phyloP scores from a whole-genome alignment of 1,139 yeast genomes.

The Suhomyces yuchorum region DNA sequence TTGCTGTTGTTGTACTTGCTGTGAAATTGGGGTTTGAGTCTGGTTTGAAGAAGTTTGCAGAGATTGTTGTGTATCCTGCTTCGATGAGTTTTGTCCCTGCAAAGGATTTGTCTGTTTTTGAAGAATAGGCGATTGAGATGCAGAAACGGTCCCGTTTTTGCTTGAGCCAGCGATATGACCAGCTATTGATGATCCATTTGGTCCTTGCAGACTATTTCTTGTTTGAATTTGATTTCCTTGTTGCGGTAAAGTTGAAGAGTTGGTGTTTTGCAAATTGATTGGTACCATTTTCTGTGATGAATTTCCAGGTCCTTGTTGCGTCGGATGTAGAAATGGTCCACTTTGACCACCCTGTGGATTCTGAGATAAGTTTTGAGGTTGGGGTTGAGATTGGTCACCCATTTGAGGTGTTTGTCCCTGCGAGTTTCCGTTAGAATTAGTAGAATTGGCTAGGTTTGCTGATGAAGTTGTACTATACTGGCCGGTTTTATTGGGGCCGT shows the following conservation, averaged over 20 bases:
- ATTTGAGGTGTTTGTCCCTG: conserved; percentile 35
- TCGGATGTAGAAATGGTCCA: conserved; percentile 14
- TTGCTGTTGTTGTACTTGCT: conserved; percentile 21
- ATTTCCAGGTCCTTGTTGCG: conserved; percentile 13
- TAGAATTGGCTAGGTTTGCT: conserved; percentile 19
- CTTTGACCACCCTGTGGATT: conserved; percentile 9
- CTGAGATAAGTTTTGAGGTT: conserved; percentile 4
- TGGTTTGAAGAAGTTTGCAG: conserved; percentile 4
- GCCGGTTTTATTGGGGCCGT: conserved; percentile 10
- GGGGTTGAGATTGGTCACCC: conserved; percentile 29
- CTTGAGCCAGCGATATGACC: conserved; percentile 1
- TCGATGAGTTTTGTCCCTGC: not conserved
- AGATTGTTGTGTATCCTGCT: not conserved
- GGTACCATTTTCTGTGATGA: conserved; percentile 11
- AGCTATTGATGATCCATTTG: conserved; percentile 1
- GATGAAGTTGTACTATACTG: not conserved
- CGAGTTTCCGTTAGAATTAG: conserved; percentile 25
- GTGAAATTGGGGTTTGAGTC: conserved; percentile 7
- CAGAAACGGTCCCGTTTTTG: conserved; percentile 5
- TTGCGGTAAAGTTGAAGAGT: conserved; percentile 19
- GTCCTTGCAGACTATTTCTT: conserved; percentile 14
- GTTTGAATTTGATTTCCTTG: conserved; percentile 23
- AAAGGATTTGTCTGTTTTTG: conserved; percentile 10
- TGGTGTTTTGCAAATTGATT: conserved; percentile 11
- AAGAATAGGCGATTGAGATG: conserved; percentile 5